phyloP scores from a whole-genome alignment of 2,329 filamentous ascomycete species.

The Alternaria dauci region DNA sequence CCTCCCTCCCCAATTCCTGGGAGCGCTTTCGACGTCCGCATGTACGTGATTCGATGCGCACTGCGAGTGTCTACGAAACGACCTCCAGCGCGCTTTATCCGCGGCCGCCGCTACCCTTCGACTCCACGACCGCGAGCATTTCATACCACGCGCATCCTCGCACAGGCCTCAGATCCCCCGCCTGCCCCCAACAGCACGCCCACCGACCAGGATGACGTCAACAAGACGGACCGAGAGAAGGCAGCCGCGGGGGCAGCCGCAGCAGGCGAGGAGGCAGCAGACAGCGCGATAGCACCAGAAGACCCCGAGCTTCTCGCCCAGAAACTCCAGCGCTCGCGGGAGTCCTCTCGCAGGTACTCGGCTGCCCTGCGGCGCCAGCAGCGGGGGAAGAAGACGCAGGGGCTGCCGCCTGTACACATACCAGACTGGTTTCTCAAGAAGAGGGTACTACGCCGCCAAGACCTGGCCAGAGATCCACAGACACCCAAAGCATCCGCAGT shows the following conservation, averaged over 20 bases:
- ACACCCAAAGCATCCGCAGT: slow-evolving; percentile 20
- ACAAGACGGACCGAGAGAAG: slow-evolving; percentile 27
- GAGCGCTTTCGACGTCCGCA: slow-evolving; percentile 43
- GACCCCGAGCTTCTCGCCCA: slow-evolving; percentile 47
- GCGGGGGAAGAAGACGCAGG: slow-evolving; percentile 43
- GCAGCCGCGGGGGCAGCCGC: slow-evolving; percentile 32
- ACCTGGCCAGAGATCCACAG: slow-evolving; percentile 24
- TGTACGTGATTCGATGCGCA: slow-evolving; percentile 54
- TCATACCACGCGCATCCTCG: slow-evolving; percentile 43
- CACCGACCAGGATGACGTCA: slow-evolving; percentile 34
- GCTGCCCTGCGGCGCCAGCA: slow-evolving; percentile 47
- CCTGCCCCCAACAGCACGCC: slow-evolving; percentile 40
- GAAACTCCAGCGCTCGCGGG: slow-evolving; percentile 48
- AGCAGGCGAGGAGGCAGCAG: slow-evolving; percentile 29
- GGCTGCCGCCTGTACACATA: slow-evolving; percentile 56
- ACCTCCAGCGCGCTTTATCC: slow-evolving; percentile 49
- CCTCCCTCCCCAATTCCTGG: slow-evolving; percentile 19
- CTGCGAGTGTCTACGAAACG: slow-evolving; percentile 52
- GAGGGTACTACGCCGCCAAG: slow-evolving; percentile 58
- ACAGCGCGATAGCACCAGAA: slow-evolving; percentile 33
- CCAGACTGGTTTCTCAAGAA: slow-evolving; percentile 65
- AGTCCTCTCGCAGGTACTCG: slow-evolving; percentile 45
- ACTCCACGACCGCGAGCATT: slow-evolving; percentile 43
- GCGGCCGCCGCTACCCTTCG: slow-evolving; percentile 47
- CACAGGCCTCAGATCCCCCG: slow-evolving; percentile 39